Evolutionary conservation across 1,284 basidiomycete species (phyloP), one percentile per base, ranked within the genome.

Genomic region (Agroathelia rolfsii): DNA sequence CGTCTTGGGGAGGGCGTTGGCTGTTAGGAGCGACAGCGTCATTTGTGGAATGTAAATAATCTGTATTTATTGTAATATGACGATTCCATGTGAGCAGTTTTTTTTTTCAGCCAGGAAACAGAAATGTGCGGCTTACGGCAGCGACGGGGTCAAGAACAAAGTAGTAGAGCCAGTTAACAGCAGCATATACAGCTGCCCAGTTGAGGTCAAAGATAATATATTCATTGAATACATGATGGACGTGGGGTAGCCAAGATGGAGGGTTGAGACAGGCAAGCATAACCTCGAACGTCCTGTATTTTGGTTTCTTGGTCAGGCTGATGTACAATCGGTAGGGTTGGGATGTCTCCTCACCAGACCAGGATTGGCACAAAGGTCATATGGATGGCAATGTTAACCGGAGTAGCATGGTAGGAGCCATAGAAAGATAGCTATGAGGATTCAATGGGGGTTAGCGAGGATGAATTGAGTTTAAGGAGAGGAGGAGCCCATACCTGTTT

Each of bases 361-460:
- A 93, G 68, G 40, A 82, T 51, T 3, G 88, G 88, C 18, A 94
- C 87, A 45, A 76, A 89, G 41, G 82, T 48, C 44, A 88, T 67
- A 52, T 94, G 88, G 41, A 93, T 84, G 35, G 68, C 50, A 41
- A 92, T 59, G 53, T 94, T 94, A 39, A 76, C 59, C 21, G 69
- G 72, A 53, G 92, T 80, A 15, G 74, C 67, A 56, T 93, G 88
- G 58, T 92, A 93, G 32, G 86, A 80, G 14, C 84, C 84, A 55
- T 92, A 92, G 66, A 90, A 90, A 18, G 78, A 66, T 48, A 92
- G 66, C 85, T 92, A 38, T 5, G 35, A 35, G 36, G 29, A 18
- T 38, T 33, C 33, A 29, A 14, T 32, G 35, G 24, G 13, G 28
- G 24, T 17, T 24, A 32, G 36, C 26, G 35, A 39, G 27, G 36